Conservation (phyloP, 1,139 yeast species). For the Kluyveromyces marxianus region DNA sequence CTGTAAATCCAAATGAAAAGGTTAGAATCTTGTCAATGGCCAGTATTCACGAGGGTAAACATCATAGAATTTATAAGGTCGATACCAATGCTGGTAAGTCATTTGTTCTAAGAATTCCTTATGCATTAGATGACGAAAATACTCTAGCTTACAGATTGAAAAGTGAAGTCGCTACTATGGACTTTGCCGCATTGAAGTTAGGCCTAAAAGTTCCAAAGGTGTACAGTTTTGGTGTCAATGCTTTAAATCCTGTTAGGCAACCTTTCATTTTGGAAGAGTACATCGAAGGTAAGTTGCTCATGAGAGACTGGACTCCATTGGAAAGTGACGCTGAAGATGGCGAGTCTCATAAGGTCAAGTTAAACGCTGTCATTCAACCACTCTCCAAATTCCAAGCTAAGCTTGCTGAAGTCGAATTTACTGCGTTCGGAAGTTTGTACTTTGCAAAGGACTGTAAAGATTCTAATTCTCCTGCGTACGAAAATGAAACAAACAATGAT, state of each 20-base stretch:
- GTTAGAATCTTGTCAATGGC: conserved; percentile 62
- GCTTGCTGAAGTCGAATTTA: conserved; percentile 49
- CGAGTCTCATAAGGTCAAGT: conserved; percentile 36
- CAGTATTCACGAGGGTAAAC: conserved; percentile 89
- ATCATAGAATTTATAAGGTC: conserved; percentile 75
- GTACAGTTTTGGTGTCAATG: conserved; percentile 59
- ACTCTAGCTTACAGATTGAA: conserved; percentile 62
- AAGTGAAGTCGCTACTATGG: conserved; percentile 91
- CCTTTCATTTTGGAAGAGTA: conserved; percentile 80
- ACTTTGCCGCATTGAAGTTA: conserved; percentile 49
- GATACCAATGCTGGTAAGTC: conserved; percentile 54
- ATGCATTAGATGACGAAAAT: conserved; percentile 57
- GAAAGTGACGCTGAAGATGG: conserved; percentile 40
- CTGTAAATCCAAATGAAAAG: conserved; percentile 35
- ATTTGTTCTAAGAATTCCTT: conserved; percentile 78
- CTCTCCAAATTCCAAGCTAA: conserved; percentile 53
- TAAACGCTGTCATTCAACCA: conserved; percentile 53
- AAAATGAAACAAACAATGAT: conserved; percentile 50
- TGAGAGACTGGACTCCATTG: conserved; percentile 89
- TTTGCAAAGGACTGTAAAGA: conserved; percentile 42
- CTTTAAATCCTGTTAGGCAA: conserved; percentile 52
- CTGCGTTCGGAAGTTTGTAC: conserved; percentile 74
- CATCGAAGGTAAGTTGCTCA: conserved; percentile 69
- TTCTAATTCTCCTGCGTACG: conserved; percentile 47
- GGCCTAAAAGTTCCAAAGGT: conserved; percentile 63